Evolutionary conservation across 768 basidiomycete species (phyloP), one percentile per base, ranked within the genome.

Genomic region (Suillus brevipes): DNA sequence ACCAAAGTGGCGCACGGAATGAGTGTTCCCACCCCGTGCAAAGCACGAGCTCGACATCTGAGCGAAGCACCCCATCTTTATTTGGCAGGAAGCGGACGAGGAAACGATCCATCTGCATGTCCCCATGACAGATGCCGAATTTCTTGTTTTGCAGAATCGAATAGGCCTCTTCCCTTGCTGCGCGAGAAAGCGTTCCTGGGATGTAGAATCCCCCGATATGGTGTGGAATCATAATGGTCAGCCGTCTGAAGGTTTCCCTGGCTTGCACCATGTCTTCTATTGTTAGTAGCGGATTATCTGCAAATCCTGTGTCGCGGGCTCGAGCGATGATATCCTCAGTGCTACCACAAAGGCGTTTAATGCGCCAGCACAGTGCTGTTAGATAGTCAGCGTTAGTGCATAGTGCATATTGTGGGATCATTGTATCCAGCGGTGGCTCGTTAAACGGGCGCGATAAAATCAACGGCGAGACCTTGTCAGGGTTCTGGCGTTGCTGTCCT

Each of bases 11-110:
- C 10, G 74, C 75, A 10, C 74, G 70, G 49, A 65, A 58, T 20
- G 75, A 74, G 59, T 76, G 66, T 60, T 76, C 75, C 75, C 75
- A 76, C 38, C 75, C 75, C 23, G 75, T 76, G 38, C 69, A 66
- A 52, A 72, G 50, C 45, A 65, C 60, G 10, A 72, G 34, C 31
- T 49, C 66, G 61, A 69, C 47, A 34, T 70, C 69, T 47, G 62
- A 52, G 34, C 63, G 56, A 18, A 67, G 60, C 6, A 65, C 55
- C 20, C 68, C n/a, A 55, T 68, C 20, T 60, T 67, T 45, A 59
- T 66, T 65, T 64, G 67, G 43, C 45, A 49, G 38, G 65, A 66
- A 65, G 23, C 64, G 71, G 34, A 76, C 72, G 62, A 76, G 57
- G 59, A 76, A 76, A 38, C 75, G 75, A 28, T 61, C 38, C 72